A percentile compares a stretch with the other conserved stretches of the same genome.
Evolutionary conservation across 305 asterid species (phyloP).

Genomic region (Solanum hybrid): DNA sequence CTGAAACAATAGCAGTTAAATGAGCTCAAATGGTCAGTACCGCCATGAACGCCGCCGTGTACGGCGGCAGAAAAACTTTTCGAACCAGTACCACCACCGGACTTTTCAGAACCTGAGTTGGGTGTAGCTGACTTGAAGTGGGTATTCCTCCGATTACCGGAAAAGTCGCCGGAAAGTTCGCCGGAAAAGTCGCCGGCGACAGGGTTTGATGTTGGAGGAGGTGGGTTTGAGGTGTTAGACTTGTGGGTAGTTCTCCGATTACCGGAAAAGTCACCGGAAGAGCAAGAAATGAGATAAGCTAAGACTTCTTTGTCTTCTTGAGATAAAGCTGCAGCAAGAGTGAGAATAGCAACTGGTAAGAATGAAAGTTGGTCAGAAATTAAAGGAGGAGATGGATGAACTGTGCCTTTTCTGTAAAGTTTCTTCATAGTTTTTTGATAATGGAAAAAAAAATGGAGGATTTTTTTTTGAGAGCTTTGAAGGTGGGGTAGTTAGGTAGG

Average conservation of each 20-base stretch:
- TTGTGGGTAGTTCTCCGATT: conserved; percentile 1
- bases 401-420: conserved; percentile 25
- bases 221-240: background rate
- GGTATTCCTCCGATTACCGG: background rate
- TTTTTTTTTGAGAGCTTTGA: background rate
- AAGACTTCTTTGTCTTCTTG: conserved; percentile 27
- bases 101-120: background rate
- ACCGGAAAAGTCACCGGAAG: conserved; percentile 3
- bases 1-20: conserved; percentile 27
- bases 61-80: background rate
- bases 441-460: background rate
- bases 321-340: conserved; percentile 28
- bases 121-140: background rate
- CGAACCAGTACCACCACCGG: background rate
- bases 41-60: background rate
- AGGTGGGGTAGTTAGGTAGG: background rate
- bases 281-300: conserved; percentile 32
- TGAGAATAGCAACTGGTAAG: conserved; percentile 25
- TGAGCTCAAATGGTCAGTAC: conserved; percentile 11
- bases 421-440: conserved; percentile 20
- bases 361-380: conserved; percentile 25
- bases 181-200: background rate
- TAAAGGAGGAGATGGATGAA: conserved; percentile 30
- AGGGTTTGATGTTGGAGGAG: background rate
- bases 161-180: background rate